Conservation (phyloP, 306 rosid species). For the Begonia peltatifolia region DNA sequence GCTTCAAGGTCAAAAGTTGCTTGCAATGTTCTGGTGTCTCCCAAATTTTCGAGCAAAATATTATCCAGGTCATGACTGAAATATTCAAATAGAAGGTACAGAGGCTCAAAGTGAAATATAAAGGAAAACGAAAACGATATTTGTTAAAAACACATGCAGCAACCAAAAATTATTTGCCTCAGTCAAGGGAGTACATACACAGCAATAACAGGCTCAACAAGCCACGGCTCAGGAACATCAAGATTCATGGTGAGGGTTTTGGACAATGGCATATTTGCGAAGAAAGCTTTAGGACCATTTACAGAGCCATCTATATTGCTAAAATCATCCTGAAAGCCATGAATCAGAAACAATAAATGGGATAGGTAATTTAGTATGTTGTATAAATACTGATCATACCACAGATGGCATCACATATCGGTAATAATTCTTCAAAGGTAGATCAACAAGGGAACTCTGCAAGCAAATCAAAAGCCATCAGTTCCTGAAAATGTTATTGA, state of each 20-base stretch:
- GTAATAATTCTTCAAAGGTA: conserved; percentile 94
- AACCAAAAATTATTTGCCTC: neutral
- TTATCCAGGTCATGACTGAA: conserved; percentile 97
- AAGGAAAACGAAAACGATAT: conserved; percentile 3
- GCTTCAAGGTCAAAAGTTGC: conserved; percentile 98
- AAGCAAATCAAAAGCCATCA: conserved; percentile 22
- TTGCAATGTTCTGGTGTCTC: conserved; percentile 82
- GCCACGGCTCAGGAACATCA: conserved; percentile 99
- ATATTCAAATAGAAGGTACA: conserved; percentile 11
- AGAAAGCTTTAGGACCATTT: conserved; percentile 95
- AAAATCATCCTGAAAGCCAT: conserved; percentile 76
- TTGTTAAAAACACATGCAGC: conserved; percentile 3
- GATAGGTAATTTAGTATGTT: conserved; percentile 3
- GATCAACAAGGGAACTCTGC: conserved; percentile 98
- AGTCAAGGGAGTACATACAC: conserved; percentile 40
- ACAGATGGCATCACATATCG: conserved; percentile 80
- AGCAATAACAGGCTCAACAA: conserved; percentile 84
- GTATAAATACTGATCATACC: conserved; percentile 29
- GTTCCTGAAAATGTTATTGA: conserved; percentile 2
- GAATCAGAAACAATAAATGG: conserved; percentile 21
- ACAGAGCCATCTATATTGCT: conserved; percentile 50
- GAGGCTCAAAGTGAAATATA: conserved; percentile 5
- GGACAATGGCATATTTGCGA: conserved; percentile 93
- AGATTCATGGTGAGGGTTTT: conserved; percentile 97
- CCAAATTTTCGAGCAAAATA: conserved; percentile 93